Conservation (phyloP, 1,284 basidiomycete species). For the Chondrostereum purpureum region DNA sequence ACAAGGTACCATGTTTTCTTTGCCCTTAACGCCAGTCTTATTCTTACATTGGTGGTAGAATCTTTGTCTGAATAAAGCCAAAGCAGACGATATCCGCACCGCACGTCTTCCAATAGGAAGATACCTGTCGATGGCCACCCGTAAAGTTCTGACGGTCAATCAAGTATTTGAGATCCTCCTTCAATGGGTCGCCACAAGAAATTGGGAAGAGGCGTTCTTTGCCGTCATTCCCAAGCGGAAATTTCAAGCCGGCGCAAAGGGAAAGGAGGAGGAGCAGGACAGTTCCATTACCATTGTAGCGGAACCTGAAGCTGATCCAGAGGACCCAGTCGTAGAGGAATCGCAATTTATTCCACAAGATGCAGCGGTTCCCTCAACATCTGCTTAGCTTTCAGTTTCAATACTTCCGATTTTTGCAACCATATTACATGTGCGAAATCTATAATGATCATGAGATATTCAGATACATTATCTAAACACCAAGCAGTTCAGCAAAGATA, state of each 20-base stretch:
- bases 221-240: conserved; percentile 88
- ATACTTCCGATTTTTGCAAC: no score
- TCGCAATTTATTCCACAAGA: no score
- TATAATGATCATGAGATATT: no score
- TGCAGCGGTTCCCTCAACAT: no score
- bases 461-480: neutral
- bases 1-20: conserved; percentile 61
- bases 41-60: conserved; percentile 42
- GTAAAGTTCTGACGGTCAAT: conserved; percentile 97
- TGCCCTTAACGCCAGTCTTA: conserved; percentile 5
- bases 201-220: conserved; percentile 82
- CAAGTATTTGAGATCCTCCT: conserved; percentile 93
- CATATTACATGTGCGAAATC: no score
- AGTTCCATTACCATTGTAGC: no score
- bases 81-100: conserved; percentile 66
- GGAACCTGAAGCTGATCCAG: no score
- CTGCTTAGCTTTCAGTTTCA: no score
- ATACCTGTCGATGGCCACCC: conserved; percentile 79
- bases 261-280: neutral
- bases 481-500: neutral
- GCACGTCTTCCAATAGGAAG: conserved; percentile 91
- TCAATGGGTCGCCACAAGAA: conserved; percentile 76
- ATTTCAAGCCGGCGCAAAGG: conserved; percentile 44
- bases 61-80: conserved; percentile 86
- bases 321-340: no score